phyloP scores from a whole-genome alignment of 495 filamentous ascomycete genomes.

The Halenospora varia region DNA sequence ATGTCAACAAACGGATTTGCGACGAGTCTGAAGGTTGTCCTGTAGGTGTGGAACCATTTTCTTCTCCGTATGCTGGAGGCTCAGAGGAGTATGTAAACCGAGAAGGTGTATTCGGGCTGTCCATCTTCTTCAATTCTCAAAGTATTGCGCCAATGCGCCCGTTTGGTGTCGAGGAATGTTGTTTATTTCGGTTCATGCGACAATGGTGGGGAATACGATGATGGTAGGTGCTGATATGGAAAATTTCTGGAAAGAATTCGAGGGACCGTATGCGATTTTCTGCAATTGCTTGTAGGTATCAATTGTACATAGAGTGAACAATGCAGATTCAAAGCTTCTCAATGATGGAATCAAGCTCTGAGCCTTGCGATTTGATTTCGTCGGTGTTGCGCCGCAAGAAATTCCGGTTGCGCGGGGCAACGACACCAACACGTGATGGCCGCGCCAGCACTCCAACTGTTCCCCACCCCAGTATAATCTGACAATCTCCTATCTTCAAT shows the following conservation, averaged over 20 bases:
- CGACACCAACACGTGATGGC: too few relatives aligned
- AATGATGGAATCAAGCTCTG: not conserved
- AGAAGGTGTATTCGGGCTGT: slow-evolving; percentile 34
- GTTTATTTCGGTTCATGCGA: not conserved
- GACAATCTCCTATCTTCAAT: too few relatives aligned
- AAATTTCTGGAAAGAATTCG: too few relatives aligned
- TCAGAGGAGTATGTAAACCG: slow-evolving; percentile 36
- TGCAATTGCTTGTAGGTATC: not conserved
- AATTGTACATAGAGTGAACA: not conserved
- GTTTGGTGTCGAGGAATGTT: not conserved
- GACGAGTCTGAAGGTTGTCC: slow-evolving; percentile 27
- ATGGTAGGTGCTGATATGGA: not conserved
- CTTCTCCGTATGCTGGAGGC: slow-evolving; percentile 44
- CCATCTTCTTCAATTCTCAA: slow-evolving; percentile 32
- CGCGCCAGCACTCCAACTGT: too few relatives aligned
- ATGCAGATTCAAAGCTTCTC: not conserved
- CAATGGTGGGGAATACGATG: not conserved
- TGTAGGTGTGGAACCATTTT: slow-evolving; percentile 36
- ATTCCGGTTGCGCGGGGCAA: too few relatives aligned
- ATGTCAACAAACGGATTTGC: slow-evolving; percentile 47
- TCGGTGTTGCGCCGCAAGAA: not conserved
- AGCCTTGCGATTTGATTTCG: not conserved
- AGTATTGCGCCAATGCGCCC: not conserved
- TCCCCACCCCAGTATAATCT: too few relatives aligned
- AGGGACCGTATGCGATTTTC: not conserved